Evolutionary conservation across 345 rosid species (phyloP), one percentile per base, ranked within the genome.

Genomic region (Microcos paniculata): DNA sequence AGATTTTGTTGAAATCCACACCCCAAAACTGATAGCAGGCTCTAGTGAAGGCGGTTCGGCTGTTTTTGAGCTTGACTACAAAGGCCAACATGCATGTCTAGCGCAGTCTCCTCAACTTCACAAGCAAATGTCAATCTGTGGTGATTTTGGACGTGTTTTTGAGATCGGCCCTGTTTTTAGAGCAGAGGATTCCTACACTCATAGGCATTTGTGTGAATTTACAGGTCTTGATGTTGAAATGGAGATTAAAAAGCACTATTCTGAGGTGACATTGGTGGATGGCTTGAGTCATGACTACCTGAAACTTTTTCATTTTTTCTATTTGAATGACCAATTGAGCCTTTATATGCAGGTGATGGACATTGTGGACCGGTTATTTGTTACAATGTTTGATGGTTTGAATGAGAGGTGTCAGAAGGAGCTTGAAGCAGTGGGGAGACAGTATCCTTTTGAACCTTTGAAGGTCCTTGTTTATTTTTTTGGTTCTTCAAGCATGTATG

Each of bases 21-120:
- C 98, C 7, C 98, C 98, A 1, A 96, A 96, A 83, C 19, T 96
- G 75, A 89, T 87, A 59, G 97, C 88, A 61, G 98, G 99, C 66
- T 87, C 93, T 30, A 95, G 99, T 82, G 99, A 95, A 84, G 99
- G 97, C 35, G 99, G 98, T 64, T 81, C 99, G 81, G 91, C 99
- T 83, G 97, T 96, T 18, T 96, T 96, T 86, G 83, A 65, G 81
- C 76, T 96, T 81, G 96, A 95, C 55, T 96, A 96, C 90, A 93
- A 90, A 79, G 98, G 99, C 61, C 92, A 83, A 62, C 80, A 89
- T 42, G 99, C 98, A 10, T 96, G 98, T 84, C 78, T 96, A 64
- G 97, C 98, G 14, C 99, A 93, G 80, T 93, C 98, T 42, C 98
- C 99, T 80, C 99, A 93, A 73, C 94, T 93, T 79, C 97, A 93